Conservation (phyloP, 495 filamentous ascomycete species). For the Penicillium cinerascens region DNA sequence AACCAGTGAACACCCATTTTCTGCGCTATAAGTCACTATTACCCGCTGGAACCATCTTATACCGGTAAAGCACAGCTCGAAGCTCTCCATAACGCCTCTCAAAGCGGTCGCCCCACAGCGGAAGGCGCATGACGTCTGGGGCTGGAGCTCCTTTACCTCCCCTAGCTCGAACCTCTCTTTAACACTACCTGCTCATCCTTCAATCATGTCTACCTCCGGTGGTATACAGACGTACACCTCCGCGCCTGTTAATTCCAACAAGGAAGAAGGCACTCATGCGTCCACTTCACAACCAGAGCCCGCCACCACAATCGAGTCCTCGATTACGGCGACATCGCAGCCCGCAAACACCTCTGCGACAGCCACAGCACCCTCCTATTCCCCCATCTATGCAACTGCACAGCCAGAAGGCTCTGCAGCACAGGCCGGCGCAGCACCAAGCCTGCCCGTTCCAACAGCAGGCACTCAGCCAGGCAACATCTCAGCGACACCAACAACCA, state of each 20-base stretch:
- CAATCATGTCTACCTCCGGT: constrained; percentile 43
- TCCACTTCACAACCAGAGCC: constrained; percentile 35
- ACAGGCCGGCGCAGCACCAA: constrained; percentile 38
- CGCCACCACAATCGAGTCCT: constrained; percentile 33
- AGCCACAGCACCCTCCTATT: constrained; percentile 37
- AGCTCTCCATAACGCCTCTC: constrained; percentile 1
- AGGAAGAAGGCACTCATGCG: constrained; percentile 18
- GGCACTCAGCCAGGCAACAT: constrained; percentile 14
- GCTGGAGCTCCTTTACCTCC: constrained; percentile 9
- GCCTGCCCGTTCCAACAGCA: constrained; percentile 24
- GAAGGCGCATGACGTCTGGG: constrained; percentile 25
- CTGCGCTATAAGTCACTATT: background rate
- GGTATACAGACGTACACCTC: constrained; percentile 58
- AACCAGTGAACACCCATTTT: background rate
- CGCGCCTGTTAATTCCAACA: constrained; percentile 52
- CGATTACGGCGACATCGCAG: constrained; percentile 15
- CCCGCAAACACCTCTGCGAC: constrained; percentile 26
- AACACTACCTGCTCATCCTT: background rate
- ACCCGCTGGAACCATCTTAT: background rate
- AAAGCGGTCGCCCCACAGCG: constrained; percentile 19
- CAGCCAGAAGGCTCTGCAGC: constrained; percentile 38
- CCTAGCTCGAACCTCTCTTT: background rate
- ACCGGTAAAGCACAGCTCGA: background rate
- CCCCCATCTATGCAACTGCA: constrained; percentile 45
- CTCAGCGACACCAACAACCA: constrained; percentile 18